Conservation (phyloP, 2,329 filamentous ascomycete species). For the Colletotrichum phormii region DNA sequence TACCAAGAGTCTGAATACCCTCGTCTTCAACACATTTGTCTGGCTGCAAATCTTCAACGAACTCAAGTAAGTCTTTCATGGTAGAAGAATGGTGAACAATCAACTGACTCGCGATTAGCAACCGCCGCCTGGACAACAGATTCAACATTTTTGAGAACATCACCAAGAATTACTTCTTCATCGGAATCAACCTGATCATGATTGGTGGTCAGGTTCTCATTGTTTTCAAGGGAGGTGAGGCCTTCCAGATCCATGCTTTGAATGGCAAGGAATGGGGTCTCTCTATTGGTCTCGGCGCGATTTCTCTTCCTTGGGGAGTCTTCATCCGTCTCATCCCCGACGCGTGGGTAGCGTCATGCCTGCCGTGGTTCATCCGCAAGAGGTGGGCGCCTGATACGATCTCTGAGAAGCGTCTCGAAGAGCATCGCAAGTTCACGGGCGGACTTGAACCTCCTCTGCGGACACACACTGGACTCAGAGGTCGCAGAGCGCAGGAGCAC, state of each 20-base stretch:
- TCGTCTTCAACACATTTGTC: slow-evolving; percentile 88
- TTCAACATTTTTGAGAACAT: slow-evolving; percentile 92
- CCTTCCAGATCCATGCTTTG: slow-evolving; percentile 75
- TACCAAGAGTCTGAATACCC: slow-evolving; percentile 69
- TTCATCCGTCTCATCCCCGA: slow-evolving; percentile 82
- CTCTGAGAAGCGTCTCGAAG: slow-evolving; percentile 38
- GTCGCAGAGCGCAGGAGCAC: slow-evolving; percentile 44
- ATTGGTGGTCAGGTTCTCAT: slow-evolving; percentile 87
- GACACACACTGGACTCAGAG: slow-evolving; percentile 46
- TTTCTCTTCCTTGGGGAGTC: slow-evolving; percentile 81
- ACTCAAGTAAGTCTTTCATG: slow-evolving; percentile 42
- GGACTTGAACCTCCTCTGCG: slow-evolving; percentile 44
- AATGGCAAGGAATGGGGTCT: slow-evolving; percentile 84
- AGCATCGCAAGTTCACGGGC: slow-evolving; percentile 32
- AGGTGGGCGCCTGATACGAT: slow-evolving; percentile 41
- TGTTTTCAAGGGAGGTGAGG: slow-evolving; percentile 81
- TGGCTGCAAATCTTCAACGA: slow-evolving; percentile 84
- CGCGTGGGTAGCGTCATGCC: slow-evolving; percentile 49
- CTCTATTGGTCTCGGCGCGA: slow-evolving; percentile 79
- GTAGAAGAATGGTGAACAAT: slow-evolving; percentile 39
- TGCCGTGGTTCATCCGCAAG: slow-evolving; percentile 44
- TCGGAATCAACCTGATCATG: slow-evolving; percentile 84
- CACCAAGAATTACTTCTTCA: slow-evolving; percentile 82
- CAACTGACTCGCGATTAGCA: slow-evolving; percentile 56
- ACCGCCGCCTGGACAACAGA: slow-evolving; percentile 85